Evolutionary conservation across 2,329 filamentous ascomycete genomes (phyloP).

Genomic region (Pseudogymnoascus sp.): DNA sequence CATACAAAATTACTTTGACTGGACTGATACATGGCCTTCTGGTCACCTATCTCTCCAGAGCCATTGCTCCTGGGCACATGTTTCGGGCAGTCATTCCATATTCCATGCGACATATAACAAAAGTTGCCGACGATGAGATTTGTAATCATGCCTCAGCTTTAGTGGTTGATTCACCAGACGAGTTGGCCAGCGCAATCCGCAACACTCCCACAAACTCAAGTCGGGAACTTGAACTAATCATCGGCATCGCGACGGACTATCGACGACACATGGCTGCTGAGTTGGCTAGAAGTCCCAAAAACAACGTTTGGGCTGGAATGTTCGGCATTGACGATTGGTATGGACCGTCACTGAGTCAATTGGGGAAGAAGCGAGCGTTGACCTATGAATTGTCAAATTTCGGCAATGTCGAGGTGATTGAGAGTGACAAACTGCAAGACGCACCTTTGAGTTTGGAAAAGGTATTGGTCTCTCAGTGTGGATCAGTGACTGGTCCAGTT

Average conservation of each 20-base stretch:
- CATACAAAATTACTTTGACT: conserved; percentile 17
- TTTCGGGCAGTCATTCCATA: conserved; percentile 16
- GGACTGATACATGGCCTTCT: conserved; percentile 19
- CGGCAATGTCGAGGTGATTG: conserved; percentile 13
- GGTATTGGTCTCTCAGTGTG: neutral
- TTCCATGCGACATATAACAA: conserved; percentile 19
- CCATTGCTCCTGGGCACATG: neutral
- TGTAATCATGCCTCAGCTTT: conserved; percentile 20
- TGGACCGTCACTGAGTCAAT: neutral
- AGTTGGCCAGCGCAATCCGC: neutral
- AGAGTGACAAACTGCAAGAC: neutral
- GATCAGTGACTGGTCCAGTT: conserved; percentile 15
- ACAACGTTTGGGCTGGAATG: neutral
- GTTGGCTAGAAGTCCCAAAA: conserved; percentile 3
- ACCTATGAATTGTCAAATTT: conserved; percentile 24
- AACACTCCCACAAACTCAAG: neutral
- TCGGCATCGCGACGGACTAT: conserved; percentile 12
- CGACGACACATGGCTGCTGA: conserved; percentile 13
- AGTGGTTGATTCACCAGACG: neutral
- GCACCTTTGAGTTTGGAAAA: neutral
- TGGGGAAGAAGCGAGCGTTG: conserved; percentile 3
- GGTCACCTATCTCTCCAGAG: conserved; percentile 14
- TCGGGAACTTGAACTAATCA: neutral
- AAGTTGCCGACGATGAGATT: conserved; percentile 14
- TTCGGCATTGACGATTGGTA: neutral